Conservation (phyloP, 306 rosid species). For the Trifolium subterraneum region DNA sequence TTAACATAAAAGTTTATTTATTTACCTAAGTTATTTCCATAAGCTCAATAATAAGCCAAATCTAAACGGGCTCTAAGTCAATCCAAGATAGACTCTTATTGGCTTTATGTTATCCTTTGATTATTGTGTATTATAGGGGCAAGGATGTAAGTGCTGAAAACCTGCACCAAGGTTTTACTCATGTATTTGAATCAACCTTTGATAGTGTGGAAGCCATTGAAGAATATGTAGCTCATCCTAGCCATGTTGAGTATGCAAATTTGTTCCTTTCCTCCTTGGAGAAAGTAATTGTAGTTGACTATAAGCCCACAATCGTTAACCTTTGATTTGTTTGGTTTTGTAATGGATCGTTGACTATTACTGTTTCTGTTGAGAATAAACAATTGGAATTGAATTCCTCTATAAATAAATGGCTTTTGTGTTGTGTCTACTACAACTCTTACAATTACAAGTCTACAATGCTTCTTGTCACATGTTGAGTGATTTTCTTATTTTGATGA, state of each 20-base stretch:
- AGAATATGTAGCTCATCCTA: slow-evolving; percentile 76
- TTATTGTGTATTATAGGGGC: slow-evolving; percentile 57
- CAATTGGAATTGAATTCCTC: not conserved
- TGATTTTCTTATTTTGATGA: not conserved
- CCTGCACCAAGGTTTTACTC: slow-evolving; percentile 87
- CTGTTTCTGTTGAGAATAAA: slow-evolving; percentile 3
- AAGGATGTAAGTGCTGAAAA: slow-evolving; percentile 78
- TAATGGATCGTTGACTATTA: not conserved
- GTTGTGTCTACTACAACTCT: not conserved
- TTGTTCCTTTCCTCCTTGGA: slow-evolving; percentile 58
- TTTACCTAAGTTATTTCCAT: too few relatives aligned
- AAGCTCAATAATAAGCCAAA: too few relatives aligned
- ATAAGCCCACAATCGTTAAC: slow-evolving; percentile 60
- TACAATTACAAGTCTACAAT: not conserved
- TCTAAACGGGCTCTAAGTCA: too few relatives aligned
- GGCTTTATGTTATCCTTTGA: not conserved
- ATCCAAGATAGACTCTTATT: too few relatives aligned
- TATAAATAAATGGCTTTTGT: not conserved
- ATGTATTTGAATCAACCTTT: slow-evolving; percentile 83
- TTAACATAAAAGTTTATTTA: too few relatives aligned
- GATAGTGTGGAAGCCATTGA: slow-evolving; percentile 78
- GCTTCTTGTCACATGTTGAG: not conserved
- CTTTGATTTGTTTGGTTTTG: slow-evolving; percentile 20
- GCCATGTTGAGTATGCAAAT: slow-evolving; percentile 73
- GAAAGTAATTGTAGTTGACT: slow-evolving; percentile 67